Conservation (phyloP, 192 early-diverging fungal genomes). For the Pilaira anomala region DNA sequence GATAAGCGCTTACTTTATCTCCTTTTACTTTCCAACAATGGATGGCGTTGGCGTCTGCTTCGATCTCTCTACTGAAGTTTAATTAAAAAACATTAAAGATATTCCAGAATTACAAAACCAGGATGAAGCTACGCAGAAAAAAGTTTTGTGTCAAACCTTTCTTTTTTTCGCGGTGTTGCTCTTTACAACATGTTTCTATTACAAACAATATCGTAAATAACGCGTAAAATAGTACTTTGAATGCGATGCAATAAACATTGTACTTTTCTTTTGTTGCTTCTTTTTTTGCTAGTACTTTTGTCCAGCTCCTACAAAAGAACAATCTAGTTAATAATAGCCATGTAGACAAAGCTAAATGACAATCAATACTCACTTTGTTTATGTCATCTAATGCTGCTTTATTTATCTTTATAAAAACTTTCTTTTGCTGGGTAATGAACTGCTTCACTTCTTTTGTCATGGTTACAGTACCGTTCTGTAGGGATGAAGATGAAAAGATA, state of each 20-base stretch:
- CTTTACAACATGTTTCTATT: background rate
- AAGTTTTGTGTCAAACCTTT: background rate
- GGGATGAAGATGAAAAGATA: no score
- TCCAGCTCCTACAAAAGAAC: conserved; percentile 11
- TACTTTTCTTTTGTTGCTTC: background rate
- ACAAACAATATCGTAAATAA: background rate
- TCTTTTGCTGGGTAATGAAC: conserved; percentile 8
- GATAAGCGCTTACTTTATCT: no score
- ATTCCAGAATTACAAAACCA: no score
- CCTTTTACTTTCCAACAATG: no score
- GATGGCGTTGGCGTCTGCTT: no score
- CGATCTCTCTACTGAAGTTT: no score
- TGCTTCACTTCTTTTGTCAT: conserved; percentile 16
- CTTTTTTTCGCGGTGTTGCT: conserved; percentile 11
- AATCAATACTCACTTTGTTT: conserved; percentile 9
- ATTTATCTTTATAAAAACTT: conserved; percentile 10
- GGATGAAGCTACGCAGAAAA: no score
- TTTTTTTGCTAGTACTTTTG: background rate
- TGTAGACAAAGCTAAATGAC: conserved; percentile 8
- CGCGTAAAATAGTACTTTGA: background rate
- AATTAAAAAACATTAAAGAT: no score
- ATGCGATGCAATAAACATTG: background rate
- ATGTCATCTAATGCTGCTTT: conserved; percentile 4
- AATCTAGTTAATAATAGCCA: conserved; percentile 7
- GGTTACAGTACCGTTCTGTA: background rate